Evolutionary conservation across 139 green algal genomes (phyloP).

Genomic region (Picocystis salinarum): DNA sequence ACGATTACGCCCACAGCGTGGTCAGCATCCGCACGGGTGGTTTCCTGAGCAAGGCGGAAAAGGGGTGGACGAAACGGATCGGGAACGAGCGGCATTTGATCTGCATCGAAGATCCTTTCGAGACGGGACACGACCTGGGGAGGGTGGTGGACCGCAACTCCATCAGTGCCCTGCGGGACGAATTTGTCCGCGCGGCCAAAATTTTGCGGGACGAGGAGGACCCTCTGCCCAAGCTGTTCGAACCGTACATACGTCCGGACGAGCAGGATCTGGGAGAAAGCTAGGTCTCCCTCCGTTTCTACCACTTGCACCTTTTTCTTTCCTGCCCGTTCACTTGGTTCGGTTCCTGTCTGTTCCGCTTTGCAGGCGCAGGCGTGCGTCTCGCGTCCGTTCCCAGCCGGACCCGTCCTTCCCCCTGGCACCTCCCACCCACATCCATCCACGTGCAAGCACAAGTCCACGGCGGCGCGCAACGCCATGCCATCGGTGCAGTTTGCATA

Average conservation of each 20-base stretch:
- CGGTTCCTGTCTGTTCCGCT: too few species aligned
- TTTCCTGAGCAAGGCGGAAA: conserved; percentile 30
- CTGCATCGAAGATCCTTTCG: conserved; percentile 72
- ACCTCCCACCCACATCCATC: too few species aligned
- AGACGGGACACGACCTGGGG: conserved; percentile 72
- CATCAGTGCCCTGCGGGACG: conserved; percentile 37
- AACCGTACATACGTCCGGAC: conserved; percentile 11
- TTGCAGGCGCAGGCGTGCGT: too few species aligned
- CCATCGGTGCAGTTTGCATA: too few species aligned
- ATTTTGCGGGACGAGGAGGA: conserved; percentile 27
- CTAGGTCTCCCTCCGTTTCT: too few species aligned
- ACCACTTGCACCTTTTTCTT: too few species aligned
- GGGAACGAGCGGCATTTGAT: conserved; percentile 77
- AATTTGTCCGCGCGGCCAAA: conserved; percentile 45
- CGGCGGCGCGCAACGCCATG: too few species aligned
- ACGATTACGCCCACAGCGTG: conserved; percentile 66
- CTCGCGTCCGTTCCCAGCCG: too few species aligned
- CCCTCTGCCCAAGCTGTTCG: conserved; percentile 18
- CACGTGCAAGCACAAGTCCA: too few species aligned
- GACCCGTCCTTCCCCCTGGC: too few species aligned
- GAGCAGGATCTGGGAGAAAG: too few species aligned
- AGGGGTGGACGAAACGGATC: conserved; percentile 71
- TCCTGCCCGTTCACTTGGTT: too few species aligned
- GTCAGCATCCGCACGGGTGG: conserved; percentile 46
- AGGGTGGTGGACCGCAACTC: conserved; percentile 58